A percentile compares a stretch with the other conserved stretches of the same genome.
Conservation (phyloP, 352 stramenopile genomes). For the Plasmopara muralis region DNA sequence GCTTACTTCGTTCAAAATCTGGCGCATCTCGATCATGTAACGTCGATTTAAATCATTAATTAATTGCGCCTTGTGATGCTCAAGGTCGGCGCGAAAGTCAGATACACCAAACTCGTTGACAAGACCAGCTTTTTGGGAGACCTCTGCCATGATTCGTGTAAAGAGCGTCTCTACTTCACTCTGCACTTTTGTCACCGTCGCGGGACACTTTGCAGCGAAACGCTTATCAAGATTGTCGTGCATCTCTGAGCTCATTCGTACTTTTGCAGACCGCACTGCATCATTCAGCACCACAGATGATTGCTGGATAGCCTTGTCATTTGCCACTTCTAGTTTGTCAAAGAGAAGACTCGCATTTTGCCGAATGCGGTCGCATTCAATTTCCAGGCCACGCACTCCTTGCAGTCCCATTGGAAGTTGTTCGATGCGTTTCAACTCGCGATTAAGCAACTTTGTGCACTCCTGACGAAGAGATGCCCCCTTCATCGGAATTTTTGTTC, state of each 20-base stretch:
- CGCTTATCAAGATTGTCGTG: slow-evolving; percentile 54
- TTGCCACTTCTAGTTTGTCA: slow-evolving; percentile 65
- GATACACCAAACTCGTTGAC: slow-evolving; percentile 21
- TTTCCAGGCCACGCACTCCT: slow-evolving; percentile 37
- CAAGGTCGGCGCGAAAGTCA: slow-evolving; percentile 46
- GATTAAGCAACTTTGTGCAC: slow-evolving; percentile 39
- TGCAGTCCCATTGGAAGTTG: slow-evolving; percentile 42
- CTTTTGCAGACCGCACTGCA: slow-evolving; percentile 44
- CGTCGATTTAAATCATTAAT: slow-evolving; percentile 60
- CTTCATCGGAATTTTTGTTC: slow-evolving; percentile 55
- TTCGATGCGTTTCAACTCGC: slow-evolving; percentile 44
- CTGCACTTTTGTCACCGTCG: slow-evolving; percentile 55
- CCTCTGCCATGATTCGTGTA: slow-evolving; percentile 23
- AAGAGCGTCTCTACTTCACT: slow-evolving; percentile 48
- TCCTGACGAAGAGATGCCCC: slow-evolving; percentile 40
- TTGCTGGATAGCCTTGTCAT: slow-evolving; percentile 66
- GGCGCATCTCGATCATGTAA: slow-evolving; percentile 72
- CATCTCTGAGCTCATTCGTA: slow-evolving; percentile 51
- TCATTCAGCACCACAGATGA: slow-evolving; percentile 45
- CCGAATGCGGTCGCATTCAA: slow-evolving; percentile 46
- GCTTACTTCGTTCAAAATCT: slow-evolving; percentile 65
- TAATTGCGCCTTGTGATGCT: slow-evolving; percentile 57
- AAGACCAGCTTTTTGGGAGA: slow-evolving; percentile 23
- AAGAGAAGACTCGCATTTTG: slow-evolving; percentile 61
- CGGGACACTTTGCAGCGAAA: slow-evolving; percentile 38